Evolutionary conservation across 306 rosid genomes (phyloP).

Genomic region (Gleditsia sinensis): DNA sequence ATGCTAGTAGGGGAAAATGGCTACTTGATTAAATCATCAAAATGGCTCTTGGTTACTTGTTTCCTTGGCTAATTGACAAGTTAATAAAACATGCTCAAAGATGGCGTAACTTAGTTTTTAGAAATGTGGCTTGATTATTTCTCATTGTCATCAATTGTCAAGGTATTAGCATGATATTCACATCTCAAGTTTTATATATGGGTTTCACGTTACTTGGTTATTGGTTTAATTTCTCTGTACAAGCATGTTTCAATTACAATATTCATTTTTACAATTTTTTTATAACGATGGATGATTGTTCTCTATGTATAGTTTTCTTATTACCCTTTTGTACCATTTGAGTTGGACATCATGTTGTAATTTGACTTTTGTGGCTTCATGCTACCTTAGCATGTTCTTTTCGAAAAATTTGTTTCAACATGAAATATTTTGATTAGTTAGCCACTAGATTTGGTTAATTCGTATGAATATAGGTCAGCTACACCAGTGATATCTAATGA

Average conservation of each 20-base stretch:
- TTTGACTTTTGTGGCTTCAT: no score
- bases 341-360: neutral
- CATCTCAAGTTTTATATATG: neutral
- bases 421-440: neutral
- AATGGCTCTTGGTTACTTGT: slow-evolving; percentile 28
- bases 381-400: neutral
- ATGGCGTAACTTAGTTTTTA: neutral
- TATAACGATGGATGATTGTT: neutral
- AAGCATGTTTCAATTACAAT: neutral
- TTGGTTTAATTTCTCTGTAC: no score
- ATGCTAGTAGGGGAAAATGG: slow-evolving; percentile 3
- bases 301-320: neutral
- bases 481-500: neutral
- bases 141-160: slow-evolving; percentile 17
- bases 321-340: neutral
- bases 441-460: no score
- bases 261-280: neutral
- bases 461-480: no score
- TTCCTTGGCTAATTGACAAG: slow-evolving; percentile 22
- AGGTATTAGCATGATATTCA: neutral
- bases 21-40: slow-evolving; percentile 4
- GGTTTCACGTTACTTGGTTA: neutral
- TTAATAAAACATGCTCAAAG: neutral
- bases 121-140: neutral
- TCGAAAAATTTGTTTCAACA: neutral